Evolutionary conservation across 2,329 filamentous ascomycete genomes (phyloP).

Genomic region (Cercospora nicotianae): DNA sequence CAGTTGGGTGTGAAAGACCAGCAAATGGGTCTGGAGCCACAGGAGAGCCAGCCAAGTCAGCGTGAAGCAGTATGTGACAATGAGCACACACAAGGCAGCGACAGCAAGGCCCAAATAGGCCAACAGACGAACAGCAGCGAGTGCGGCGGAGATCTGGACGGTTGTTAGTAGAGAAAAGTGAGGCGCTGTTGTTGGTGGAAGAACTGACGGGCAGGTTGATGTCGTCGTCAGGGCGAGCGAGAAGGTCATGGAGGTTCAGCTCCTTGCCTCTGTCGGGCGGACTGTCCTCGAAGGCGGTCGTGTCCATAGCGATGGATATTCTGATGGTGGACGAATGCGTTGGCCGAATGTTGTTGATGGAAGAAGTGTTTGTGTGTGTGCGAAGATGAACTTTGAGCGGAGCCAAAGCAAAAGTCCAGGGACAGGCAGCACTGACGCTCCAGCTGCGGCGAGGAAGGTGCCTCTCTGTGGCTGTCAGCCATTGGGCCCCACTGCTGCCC

Average conservation of each 20-base stretch:
- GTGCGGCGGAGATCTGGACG: constrained; percentile 18
- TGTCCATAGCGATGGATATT: neutral
- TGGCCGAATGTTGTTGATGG: neutral
- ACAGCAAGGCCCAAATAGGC: constrained; percentile 17
- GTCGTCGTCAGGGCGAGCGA: neutral
- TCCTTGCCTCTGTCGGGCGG: neutral
- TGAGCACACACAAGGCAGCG: constrained; percentile 14
- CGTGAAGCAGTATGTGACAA: constrained; percentile 18
- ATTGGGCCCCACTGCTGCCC: neutral
- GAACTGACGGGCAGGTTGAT: constrained; percentile 13
- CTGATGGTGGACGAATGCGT: neutral
- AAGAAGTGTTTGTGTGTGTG: neutral
- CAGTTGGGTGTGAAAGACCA: constrained; percentile 15
- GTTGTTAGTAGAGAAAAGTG: neutral
- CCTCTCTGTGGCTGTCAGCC: neutral
- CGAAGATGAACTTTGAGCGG: neutral
- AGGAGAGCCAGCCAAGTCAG: constrained; percentile 22
- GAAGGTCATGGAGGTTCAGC: neutral
- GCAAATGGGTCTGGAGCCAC: constrained; percentile 18
- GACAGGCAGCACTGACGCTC: neutral
- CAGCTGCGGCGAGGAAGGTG: neutral
- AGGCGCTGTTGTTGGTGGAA: neutral
- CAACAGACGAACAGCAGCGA: constrained; percentile 17
- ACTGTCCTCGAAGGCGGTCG: neutral
- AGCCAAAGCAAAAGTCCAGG: neutral